phyloP scores from a whole-genome alignment of 208 protist genomes.

The Porcisia deanei region DNA sequence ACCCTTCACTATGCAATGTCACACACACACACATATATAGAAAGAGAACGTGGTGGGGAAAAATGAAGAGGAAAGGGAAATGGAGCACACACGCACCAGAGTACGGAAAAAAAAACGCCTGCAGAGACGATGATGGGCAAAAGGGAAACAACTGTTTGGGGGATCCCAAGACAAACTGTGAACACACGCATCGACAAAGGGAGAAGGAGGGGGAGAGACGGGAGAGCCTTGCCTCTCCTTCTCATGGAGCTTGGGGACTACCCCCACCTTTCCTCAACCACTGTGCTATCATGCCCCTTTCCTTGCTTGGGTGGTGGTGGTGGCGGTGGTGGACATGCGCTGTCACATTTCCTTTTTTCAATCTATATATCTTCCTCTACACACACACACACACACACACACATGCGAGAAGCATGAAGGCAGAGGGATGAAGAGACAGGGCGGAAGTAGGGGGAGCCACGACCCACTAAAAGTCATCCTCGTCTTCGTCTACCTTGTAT shows the following conservation, averaged over 20 bases:
- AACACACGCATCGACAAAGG: background rate
- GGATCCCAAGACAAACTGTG: background rate
- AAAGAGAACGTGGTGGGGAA: background rate
- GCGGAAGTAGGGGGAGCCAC: background rate
- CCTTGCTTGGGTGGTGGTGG: background rate
- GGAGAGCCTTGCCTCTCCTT: background rate
- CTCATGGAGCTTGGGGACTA: background rate
- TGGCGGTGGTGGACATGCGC: background rate
- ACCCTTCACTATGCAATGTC: background rate
- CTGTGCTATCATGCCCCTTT: background rate
- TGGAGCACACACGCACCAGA: background rate
- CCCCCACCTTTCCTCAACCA: background rate
- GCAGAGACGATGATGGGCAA: background rate
- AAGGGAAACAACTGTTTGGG: background rate
- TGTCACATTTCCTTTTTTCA: background rate
- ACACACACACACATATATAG: background rate
- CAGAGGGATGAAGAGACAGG: background rate
- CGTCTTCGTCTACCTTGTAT: constrained; percentile 75
- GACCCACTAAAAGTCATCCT: constrained; percentile 77
- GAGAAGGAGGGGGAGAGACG: background rate
- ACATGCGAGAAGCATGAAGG: background rate
- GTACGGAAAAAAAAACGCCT: background rate
- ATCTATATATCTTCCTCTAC: background rate
- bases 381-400: background rate
- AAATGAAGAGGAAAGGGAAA: background rate